These are phyloP conservation scores for Fagopyrum homotropicum DNA, from an alignment of 148 eudicot species.

Conservation along the genomic window DNA sequence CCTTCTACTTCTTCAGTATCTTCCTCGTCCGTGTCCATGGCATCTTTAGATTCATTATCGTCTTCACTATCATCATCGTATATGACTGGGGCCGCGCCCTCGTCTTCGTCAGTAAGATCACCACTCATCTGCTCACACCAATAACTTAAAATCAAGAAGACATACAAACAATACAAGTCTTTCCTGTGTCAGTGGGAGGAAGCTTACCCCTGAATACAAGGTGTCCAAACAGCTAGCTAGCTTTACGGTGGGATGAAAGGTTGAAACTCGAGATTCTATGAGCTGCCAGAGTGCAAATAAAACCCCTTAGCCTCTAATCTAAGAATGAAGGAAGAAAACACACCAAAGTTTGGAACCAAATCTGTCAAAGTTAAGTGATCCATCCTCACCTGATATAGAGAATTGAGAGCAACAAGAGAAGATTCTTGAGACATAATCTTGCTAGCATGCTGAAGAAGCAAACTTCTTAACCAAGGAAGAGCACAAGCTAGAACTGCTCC, in stretches of 20 bases:
- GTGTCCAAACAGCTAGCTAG: conserved; percentile 67
- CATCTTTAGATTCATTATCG: conserved; percentile 52
- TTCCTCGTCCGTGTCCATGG: conserved; percentile 73
- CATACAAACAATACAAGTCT: not conserved
- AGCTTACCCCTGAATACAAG: conserved; percentile 60
- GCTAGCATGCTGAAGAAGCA: conserved; percentile 86
- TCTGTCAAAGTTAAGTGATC: not conserved
- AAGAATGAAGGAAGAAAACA: not conserved
- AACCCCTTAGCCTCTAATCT: not conserved
- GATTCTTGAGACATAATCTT: conserved; percentile 80
- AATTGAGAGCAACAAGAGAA: conserved; percentile 68
- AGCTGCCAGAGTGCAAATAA: conserved; percentile 39
- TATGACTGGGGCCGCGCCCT: conserved; percentile 35
- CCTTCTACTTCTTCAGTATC: conserved; percentile 36
- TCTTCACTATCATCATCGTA: conserved; percentile 61
- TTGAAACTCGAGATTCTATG: conserved; percentile 76
- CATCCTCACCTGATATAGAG: conserved; percentile 63
- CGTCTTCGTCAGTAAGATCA: conserved; percentile 46
- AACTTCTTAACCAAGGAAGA: conserved; percentile 88
- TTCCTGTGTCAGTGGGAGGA: not conserved
- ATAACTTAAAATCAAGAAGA: not conserved
- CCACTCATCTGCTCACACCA: conserved; percentile 38
- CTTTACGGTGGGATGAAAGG: conserved; percentile 45
- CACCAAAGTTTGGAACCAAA: not conserved
- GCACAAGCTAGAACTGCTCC: conserved; percentile 77